Conservation (phyloP, 768 basidiomycete genomes). For the Mrakia frigida region DNA sequence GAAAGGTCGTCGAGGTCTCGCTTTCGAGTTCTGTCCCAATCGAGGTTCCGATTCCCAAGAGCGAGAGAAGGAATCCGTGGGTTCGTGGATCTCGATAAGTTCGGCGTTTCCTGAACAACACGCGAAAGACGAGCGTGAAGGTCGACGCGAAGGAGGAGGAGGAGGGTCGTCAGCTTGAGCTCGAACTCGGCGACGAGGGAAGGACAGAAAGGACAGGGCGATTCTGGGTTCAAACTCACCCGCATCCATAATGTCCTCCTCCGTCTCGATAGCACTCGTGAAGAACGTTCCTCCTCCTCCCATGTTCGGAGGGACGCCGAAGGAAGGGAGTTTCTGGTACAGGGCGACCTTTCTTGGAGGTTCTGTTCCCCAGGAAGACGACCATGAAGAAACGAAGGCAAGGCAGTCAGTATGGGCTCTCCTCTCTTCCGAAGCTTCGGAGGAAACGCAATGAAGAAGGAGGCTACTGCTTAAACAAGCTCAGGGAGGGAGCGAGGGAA, state of each 20-base stretch:
- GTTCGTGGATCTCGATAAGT: slow-evolving; percentile 10
- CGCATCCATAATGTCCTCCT: slow-evolving; percentile 3
- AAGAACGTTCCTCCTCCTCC: slow-evolving; percentile 23
- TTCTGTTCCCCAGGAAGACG: neutral
- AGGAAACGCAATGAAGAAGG: neutral
- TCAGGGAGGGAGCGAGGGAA: neutral
- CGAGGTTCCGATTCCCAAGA: neutral
- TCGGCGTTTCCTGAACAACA: neutral
- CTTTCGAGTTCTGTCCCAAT: neutral
- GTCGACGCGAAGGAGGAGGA: neutral
- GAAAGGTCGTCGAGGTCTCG: neutral
- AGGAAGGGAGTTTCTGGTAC: slow-evolving; percentile 23
- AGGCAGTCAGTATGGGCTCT: too few relatives aligned
- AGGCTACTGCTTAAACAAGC: neutral
- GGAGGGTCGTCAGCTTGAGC: neutral
- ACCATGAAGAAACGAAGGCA: neutral
- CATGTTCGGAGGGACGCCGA: slow-evolving; percentile 10
- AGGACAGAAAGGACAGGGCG: neutral
- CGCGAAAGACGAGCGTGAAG: neutral
- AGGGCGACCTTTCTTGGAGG: slow-evolving; percentile 19
- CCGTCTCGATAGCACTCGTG: slow-evolving; percentile 11
- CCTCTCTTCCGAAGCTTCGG: too few relatives aligned
- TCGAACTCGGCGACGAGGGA: neutral
- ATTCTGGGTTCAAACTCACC: neutral
- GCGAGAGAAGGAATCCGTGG: slow-evolving; percentile 6